These are phyloP conservation scores for Candida sakaeoensis DNA, from an alignment of 805 yeast genomes.

Conservation along the genomic window DNA sequence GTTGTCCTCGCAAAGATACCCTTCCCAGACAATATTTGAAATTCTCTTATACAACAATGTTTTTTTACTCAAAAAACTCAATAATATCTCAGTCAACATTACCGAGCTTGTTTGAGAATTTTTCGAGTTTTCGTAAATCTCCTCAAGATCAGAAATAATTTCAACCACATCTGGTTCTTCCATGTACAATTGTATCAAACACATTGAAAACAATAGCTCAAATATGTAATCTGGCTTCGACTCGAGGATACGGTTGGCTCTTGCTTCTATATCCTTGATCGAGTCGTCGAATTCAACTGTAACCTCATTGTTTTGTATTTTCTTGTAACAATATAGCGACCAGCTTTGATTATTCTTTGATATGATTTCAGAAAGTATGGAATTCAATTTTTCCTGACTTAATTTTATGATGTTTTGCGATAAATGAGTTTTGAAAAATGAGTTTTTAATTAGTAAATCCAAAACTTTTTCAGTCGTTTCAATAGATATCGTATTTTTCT, in stretches of 20 bases:
- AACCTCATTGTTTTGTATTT: constrained; percentile 21
- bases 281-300: constrained; percentile 56
- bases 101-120: constrained; percentile 24
- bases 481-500: constrained; percentile 35
- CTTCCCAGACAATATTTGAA: constrained; percentile 39
- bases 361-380: constrained; percentile 60
- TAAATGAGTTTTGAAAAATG: constrained; percentile 35
- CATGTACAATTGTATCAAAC: constrained; percentile 68
- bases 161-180: constrained; percentile 76
- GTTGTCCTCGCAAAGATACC: constrained; percentile 29
- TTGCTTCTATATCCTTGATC: constrained; percentile 43
- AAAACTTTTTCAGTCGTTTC: constrained; percentile 29
- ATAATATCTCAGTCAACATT: constrained; percentile 40
- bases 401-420: constrained; percentile 36
- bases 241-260: constrained; percentile 47
- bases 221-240: constrained; percentile 48
- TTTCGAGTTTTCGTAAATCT: constrained; percentile 49
- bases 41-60: constrained; percentile 35
- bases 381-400: constrained; percentile 61
- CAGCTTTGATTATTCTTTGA: constrained; percentile 48
- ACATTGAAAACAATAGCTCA: constrained; percentile 74
- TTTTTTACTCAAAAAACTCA: constrained; percentile 42
- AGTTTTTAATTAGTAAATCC: constrained; percentile 33
- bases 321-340: constrained; percentile 53
- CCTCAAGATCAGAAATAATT: constrained; percentile 67